phyloP scores from a whole-genome alignment of 805 yeast genomes.

The Cyberlindnera bimundalis region DNA sequence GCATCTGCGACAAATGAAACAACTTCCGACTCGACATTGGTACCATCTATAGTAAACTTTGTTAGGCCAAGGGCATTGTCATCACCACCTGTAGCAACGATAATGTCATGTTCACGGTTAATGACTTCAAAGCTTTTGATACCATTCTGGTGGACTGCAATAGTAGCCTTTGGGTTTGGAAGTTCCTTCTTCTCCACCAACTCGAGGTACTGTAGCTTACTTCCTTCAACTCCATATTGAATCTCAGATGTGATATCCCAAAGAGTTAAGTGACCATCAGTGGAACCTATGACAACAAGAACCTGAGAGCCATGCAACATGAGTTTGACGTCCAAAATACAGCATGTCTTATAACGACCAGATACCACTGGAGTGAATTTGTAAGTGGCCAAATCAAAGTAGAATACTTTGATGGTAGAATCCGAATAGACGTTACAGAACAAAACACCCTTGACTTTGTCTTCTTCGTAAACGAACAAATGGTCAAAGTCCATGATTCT shows the following conservation, averaged over 20 bases:
- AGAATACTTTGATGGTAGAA: conserved; percentile 69
- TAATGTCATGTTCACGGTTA: conserved; percentile 18
- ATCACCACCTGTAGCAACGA: conserved; percentile 82
- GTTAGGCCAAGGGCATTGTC: conserved; percentile 68
- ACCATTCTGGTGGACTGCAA: conserved; percentile 80
- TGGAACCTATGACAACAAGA: conserved; percentile 57
- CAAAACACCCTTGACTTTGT: conserved; percentile 40
- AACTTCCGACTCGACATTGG: conserved; percentile 24
- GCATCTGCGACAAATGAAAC: conserved; percentile 47
- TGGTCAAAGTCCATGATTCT: conserved; percentile 84
- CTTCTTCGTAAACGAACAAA: conserved; percentile 33
- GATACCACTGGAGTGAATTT: conserved; percentile 42
- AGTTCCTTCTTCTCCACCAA: neutral
- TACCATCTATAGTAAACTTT: conserved; percentile 30
- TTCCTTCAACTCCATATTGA: conserved; percentile 20
- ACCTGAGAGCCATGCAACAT: conserved; percentile 29
- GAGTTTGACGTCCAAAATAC: conserved; percentile 63
- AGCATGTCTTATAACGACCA: conserved; percentile 67
- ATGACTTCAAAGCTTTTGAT: conserved; percentile 55
- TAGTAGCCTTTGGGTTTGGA: conserved; percentile 35
- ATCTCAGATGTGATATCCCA: conserved; percentile 48
- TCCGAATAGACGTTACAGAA: conserved; percentile 80
- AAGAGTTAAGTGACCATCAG: conserved; percentile 74
- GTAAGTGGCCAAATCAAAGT: conserved; percentile 37
- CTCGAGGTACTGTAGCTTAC: conserved; percentile 5